Conservation (phyloP, 2,329 filamentous ascomycete species). For the Phaeosphaeriaceae sp. region DNA sequence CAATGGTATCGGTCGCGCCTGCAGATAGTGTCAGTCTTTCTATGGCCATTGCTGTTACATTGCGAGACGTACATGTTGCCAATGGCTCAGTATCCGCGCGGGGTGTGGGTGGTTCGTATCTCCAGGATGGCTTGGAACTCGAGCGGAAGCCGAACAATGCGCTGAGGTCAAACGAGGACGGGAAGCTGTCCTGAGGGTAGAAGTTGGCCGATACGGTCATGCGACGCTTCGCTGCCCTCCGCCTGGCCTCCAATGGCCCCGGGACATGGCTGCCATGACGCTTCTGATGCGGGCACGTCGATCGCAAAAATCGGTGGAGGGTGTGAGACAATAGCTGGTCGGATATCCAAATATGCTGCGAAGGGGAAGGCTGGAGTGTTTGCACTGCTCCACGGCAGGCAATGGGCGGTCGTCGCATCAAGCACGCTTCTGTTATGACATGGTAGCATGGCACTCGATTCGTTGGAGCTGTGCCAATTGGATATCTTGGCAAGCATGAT, state of each 20-base stretch:
- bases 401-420: conserved; percentile 58
- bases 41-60: not conserved
- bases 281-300: conserved; percentile 53
- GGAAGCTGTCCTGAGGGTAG: conserved; percentile 32
- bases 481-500: conserved; percentile 8
- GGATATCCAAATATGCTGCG: conserved; percentile 64
- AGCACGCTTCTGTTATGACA: conserved; percentile 34
- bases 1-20: not conserved
- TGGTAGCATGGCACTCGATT: conserved; percentile 13
- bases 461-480: conserved; percentile 13
- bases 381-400: conserved; percentile 61
- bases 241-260: conserved; percentile 67
- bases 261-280: conserved; percentile 68
- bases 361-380: conserved; percentile 47
- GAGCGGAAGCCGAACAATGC: conserved; percentile 37
- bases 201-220: conserved; percentile 58
- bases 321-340: conserved; percentile 62
- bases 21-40: not conserved
- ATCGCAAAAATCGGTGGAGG: conserved; percentile 60
- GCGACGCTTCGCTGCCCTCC: conserved; percentile 61
- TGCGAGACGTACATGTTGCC: conserved; percentile 25
- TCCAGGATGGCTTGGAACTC: conserved; percentile 33
- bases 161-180: conserved; percentile 34
- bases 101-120: conserved; percentile 44
- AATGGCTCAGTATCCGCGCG: conserved; percentile 16